Base-by-base conservation (phyloP, 805 yeast species). In the Priceomyces carsonii region DNA sequence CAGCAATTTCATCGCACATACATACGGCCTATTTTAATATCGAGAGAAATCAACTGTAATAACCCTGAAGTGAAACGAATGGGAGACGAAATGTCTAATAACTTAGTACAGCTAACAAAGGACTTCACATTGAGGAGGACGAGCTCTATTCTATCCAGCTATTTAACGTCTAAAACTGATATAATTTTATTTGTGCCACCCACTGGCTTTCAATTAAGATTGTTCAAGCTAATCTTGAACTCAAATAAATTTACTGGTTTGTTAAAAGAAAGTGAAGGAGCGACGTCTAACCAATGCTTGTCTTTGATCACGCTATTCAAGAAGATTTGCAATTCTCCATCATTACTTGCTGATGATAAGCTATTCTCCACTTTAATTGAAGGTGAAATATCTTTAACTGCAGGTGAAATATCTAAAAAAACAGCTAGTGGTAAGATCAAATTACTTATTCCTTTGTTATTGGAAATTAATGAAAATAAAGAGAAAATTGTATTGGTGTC, bases 401-500 rank as follows among this genome's bases (percentile, higher is more conserved):
- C 74, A 6, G 48, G 46, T 26, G 19, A 33, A 6, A 29, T 41
- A 15, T 25, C 38, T 12, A 30, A 32, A 19, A 43, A 36, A 22
- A 22, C 28, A 5, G 20, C 54, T 1, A 65, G 81, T 40, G 95
- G 96, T 2, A 91, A 91, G 53, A 62, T 89, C 17, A 63, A 65
- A 27, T 66, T 83, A 0, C 59, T 91, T 5, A 68, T 79, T 21
- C 71, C 75, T 2, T 54, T 90, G 7, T 44, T 93, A 4, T 55
- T 65, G 2, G 73, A 74, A 28, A 69, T 87, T 2, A 55, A 57
- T 18, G 39, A 48, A 2, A 45, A 51, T 3, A 48, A 58, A 5
- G 97, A 91, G 51, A 91, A 90, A 53, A 78, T 83, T 2, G 96
- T 91, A 1, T 59, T 91, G 17, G 85, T 90, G 1, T 89, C 96